A percentile compares a stretch with the other conserved stretches of the same genome.
These are phyloP conservation scores for Vaccinium myrtillus DNA, from an alignment of 148 eudicot genomes.

Conservation along the genomic window DNA sequence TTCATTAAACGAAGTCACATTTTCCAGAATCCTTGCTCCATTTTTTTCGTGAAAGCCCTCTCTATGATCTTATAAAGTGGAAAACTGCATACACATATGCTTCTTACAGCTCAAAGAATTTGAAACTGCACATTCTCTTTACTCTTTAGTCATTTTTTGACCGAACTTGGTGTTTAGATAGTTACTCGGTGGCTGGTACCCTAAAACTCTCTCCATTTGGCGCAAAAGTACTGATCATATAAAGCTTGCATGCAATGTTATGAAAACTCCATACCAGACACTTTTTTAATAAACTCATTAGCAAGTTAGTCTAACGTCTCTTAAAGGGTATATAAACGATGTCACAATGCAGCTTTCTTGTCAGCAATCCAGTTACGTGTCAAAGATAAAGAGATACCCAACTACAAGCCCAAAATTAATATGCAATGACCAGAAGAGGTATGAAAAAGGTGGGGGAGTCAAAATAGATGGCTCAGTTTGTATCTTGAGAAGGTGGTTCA, in stretches of 20 bases:
- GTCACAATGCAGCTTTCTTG: neutral
- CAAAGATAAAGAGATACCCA: neutral
- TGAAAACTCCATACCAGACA: neutral
- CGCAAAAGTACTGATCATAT: neutral
- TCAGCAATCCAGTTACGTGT: neutral
- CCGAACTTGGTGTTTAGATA: neutral
- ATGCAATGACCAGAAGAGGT: slow-evolving; percentile 4
- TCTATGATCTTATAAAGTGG: neutral
- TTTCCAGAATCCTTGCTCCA: slow-evolving; percentile 1
- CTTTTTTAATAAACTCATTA: neutral
- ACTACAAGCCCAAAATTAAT: neutral
- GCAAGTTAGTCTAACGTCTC: neutral
- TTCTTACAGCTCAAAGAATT: neutral
- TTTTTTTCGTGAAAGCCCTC: neutral
- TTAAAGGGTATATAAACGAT: neutral
- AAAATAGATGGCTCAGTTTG: slow-evolving; percentile 26
- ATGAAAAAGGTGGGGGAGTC: neutral
- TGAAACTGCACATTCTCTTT: neutral
- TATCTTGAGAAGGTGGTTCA: slow-evolving; percentile 55
- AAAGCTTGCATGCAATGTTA: neutral
- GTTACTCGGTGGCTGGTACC: neutral
- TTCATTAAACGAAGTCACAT: neutral
- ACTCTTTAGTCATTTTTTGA: neutral
- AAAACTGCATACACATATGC: neutral
- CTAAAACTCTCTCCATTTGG: neutral